Evolutionary conservation across 78 protist genomes (phyloP).

Genomic region (Guillardia theta): DNA sequence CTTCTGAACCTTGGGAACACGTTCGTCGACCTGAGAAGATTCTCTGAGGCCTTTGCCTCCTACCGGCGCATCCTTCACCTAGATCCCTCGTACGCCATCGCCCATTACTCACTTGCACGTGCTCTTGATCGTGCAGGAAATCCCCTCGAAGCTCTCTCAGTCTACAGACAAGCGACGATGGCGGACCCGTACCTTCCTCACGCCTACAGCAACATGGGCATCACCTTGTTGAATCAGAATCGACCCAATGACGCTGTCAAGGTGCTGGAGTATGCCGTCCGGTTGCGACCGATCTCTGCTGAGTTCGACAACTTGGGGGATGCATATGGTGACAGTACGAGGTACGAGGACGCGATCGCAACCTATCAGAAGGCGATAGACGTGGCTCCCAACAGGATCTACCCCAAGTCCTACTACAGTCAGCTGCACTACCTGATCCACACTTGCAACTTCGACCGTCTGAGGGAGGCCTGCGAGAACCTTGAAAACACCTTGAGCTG

Average conservation of each 20-base stretch:
- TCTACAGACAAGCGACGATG: neutral
- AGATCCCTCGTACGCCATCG: neutral
- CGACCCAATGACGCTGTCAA: neutral
- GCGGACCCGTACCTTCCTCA: neutral
- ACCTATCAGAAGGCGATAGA: neutral
- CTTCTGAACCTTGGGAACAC: neutral
- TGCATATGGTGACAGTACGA: neutral
- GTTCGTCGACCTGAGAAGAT: neutral
- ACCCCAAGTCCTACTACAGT: neutral
- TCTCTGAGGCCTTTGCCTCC: neutral
- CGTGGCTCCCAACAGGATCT: neutral
- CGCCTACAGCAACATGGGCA: neutral
- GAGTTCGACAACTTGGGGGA: neutral
- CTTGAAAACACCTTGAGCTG: neutral
- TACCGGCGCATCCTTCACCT: neutral
- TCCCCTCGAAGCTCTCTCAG: too few species aligned
- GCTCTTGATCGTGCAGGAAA: neutral
- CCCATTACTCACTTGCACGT: neutral
- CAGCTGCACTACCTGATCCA: constrained; percentile 1
- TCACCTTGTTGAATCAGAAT: neutral
- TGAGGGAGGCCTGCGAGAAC: neutral
- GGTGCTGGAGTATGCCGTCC: neutral
- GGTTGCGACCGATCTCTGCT: neutral
- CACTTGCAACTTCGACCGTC: neutral
- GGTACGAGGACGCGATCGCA: neutral